A percentile compares a stretch with the other conserved stretches of the same genome.
These are phyloP conservation scores for Wallacemonas collosoma DNA, from an alignment of 208 protist species.

Conservation along the genomic window DNA sequence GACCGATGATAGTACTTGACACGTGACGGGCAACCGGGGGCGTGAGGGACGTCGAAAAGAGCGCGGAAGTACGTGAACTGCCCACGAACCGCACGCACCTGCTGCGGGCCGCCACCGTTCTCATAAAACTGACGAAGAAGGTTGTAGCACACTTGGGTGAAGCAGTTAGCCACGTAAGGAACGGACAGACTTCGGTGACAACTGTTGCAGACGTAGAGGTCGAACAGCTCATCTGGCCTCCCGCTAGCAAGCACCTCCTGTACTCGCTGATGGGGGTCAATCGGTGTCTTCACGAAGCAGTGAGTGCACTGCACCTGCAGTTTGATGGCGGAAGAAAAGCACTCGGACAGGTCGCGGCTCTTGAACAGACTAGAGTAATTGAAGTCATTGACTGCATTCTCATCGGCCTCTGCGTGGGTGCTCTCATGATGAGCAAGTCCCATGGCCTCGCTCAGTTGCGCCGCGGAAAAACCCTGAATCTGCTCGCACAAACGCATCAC, in stretches of 20 bases:
- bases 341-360: constrained; percentile 60
- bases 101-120: constrained; percentile 56
- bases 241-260: constrained; percentile 44
- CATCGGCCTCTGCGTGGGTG: constrained; percentile 26
- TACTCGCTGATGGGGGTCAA: constrained; percentile 85
- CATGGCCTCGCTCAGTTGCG: constrained; percentile 89
- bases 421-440: constrained; percentile 55
- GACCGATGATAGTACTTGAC: constrained; percentile 70
- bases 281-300: constrained; percentile 63
- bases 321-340: constrained; percentile 72
- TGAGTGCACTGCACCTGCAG: constrained; percentile 75
- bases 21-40: constrained; percentile 52
- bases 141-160: constrained; percentile 74
- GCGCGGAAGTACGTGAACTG: constrained; percentile 91
- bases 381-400: constrained; percentile 57
- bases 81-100: constrained; percentile 62
- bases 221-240: constrained; percentile 35
- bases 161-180: constrained; percentile 80
- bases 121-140: constrained; percentile 83
- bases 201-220: constrained; percentile 76
- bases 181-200: constrained; percentile 59
- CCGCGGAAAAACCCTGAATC: constrained; percentile 87
- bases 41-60: constrained; percentile 87
- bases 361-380: constrained; percentile 79
- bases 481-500: constrained; percentile 94